These are phyloP conservation scores for Rubus parviflorus DNA, from an alignment of 306 rosid genomes.

Conservation along the genomic window DNA sequence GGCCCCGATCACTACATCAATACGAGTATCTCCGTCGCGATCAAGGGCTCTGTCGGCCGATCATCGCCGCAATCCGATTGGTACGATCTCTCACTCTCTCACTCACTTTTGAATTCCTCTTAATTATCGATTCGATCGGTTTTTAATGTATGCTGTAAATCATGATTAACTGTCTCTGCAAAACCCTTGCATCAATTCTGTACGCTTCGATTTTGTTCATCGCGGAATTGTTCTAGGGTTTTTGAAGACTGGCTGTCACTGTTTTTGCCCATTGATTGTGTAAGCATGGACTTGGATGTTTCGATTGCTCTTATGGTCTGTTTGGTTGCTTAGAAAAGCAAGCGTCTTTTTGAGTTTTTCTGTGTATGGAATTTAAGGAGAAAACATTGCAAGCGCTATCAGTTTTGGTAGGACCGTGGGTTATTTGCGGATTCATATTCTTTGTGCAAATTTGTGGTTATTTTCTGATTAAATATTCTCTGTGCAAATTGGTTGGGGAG, in stretches of 20 bases:
- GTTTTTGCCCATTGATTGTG: background rate
- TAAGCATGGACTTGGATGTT: background rate
- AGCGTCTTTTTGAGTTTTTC: background rate
- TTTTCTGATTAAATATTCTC: background rate
- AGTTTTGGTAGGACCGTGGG: background rate
- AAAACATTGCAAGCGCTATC: background rate
- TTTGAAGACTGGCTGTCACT: background rate
- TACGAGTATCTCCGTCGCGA: too few species aligned
- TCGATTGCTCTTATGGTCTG: background rate
- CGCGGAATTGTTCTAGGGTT: background rate
- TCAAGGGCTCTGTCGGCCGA: background rate
- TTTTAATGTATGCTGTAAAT: background rate
- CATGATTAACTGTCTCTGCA: background rate
- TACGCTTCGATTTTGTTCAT: background rate
- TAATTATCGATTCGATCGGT: background rate
- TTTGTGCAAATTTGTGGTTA: background rate
- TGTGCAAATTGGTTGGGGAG: background rate
- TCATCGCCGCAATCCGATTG: background rate
- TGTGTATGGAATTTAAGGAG: background rate
- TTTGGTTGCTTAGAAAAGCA: too few species aligned
- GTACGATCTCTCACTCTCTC: background rate
- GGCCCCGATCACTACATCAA: background rate
- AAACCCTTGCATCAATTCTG: background rate
- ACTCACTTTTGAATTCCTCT: background rate
- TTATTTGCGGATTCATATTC: background rate